Evolutionary conservation across 78 protist genomes (phyloP).

Genomic region (Speleostelium caveatum): DNA sequence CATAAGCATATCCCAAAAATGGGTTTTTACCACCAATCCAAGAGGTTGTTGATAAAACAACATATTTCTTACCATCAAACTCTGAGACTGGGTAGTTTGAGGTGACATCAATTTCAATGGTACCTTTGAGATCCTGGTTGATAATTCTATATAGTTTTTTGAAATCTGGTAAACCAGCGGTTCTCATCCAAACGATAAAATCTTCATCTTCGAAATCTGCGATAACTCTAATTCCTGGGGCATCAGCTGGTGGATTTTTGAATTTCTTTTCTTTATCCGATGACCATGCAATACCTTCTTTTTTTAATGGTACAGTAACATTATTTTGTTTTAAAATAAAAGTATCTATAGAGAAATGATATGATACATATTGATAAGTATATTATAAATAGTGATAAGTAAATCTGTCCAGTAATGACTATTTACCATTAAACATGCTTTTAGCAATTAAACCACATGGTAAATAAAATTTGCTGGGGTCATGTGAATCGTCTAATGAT

Average conservation of each 20-base stretch:
- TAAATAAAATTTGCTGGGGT: conserved; percentile 21
- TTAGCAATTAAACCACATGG: conserved; percentile 97
- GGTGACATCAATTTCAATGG: background rate
- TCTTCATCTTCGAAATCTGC: conserved; percentile 89
- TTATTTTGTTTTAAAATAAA: background rate
- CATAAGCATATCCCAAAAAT: conserved; percentile 93
- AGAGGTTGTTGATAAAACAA: conserved; percentile 93
- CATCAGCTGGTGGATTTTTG: conserved; percentile 53
- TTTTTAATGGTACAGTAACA: conserved; percentile 17
- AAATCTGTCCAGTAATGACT: background rate
- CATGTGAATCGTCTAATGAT: conserved; percentile 17
- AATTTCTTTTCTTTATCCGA: conserved; percentile 91
- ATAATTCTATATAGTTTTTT: conserved; percentile 91
- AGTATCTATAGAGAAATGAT: background rate
- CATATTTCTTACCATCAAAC: conserved; percentile 90
- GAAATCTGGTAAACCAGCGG: conserved; percentile 96
- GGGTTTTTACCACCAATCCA: conserved; percentile 98
- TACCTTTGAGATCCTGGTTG: conserved; percentile 22
- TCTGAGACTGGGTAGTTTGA: conserved; percentile 80
- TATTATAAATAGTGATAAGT: background rate
- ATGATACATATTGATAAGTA: background rate
- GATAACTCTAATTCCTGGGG: conserved; percentile 29
- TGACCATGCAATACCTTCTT: conserved; percentile 92
- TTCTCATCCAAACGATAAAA: conserved; percentile 98
- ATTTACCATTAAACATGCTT: conserved; percentile 91